A percentile compares a stretch with the other conserved stretches of the same genome.
Conservation (phyloP, 805 yeast species). For the Kockiozyma suomiensis region DNA sequence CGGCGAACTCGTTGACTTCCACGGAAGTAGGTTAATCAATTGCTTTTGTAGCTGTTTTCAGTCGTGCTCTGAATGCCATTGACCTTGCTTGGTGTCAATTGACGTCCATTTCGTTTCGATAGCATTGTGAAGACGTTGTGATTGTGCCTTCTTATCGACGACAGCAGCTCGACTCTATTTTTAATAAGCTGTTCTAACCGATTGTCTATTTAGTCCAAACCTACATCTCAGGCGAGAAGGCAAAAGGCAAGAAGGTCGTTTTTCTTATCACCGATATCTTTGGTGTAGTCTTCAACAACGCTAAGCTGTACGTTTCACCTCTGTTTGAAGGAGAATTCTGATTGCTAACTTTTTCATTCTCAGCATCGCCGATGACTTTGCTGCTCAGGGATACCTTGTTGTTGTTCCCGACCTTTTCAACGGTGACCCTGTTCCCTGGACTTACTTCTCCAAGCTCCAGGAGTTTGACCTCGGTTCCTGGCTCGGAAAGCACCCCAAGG, state of each 20-base stretch:
- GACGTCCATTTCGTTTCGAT: background rate
- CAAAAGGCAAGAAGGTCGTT: slow-evolving; percentile 55
- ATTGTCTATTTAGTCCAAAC: slow-evolving; percentile 39
- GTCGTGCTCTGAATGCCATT: background rate
- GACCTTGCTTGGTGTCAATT: background rate
- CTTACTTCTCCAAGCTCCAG: slow-evolving; percentile 30
- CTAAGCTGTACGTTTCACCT: slow-evolving; percentile 44
- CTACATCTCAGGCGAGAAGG: slow-evolving; percentile 54
- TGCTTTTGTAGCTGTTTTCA: background rate
- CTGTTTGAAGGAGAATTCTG: no score
- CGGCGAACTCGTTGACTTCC: slow-evolving; percentile 33
- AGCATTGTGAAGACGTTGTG: background rate
- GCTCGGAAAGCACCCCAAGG: slow-evolving; percentile 56
- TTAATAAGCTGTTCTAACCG: no score
- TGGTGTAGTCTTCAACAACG: slow-evolving; percentile 64
- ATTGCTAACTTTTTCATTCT: background rate
- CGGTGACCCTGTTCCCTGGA: slow-evolving; percentile 52
- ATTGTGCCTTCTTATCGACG: no score
- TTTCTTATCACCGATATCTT: slow-evolving; percentile 66
- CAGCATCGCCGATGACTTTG: slow-evolving; percentile 51
- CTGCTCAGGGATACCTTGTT: slow-evolving; percentile 63
- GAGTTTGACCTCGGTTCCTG: slow-evolving; percentile 47
- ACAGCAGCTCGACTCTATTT: background rate
- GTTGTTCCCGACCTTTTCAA: slow-evolving; percentile 75
- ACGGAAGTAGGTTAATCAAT: slow-evolving; percentile 29